These are phyloP conservation scores for Arthrobotrys sinensis DNA, from an alignment of 2,329 filamentous ascomycete genomes.

Conservation along the genomic window DNA sequence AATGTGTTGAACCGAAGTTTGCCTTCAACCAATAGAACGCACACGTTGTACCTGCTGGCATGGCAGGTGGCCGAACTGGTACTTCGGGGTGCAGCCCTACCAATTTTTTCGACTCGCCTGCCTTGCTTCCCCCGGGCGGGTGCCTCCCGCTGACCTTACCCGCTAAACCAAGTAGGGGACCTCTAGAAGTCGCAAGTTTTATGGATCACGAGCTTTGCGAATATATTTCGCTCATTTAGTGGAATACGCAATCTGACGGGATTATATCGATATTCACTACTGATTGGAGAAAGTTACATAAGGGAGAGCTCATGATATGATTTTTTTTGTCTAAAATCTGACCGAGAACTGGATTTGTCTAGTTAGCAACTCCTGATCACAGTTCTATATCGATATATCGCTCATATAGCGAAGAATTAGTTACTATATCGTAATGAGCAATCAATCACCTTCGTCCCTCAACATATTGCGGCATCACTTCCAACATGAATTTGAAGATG, in stretches of 20 bases:
- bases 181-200: too few relatives aligned
- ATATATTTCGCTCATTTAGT: too few relatives aligned
- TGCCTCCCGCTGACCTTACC: too few relatives aligned
- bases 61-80: conserved; percentile 52
- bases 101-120: not conserved
- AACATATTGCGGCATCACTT: not conserved
- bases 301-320: not conserved
- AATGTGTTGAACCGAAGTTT: conserved; percentile 37
- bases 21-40: conserved; percentile 35
- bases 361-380: not conserved
- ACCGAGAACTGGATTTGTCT: too few relatives aligned
- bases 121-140: not conserved
- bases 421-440: conserved; percentile 25
- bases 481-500: not conserved
- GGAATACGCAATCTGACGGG: too few relatives aligned
- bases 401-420: not conserved
- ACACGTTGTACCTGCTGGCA: conserved; percentile 36
- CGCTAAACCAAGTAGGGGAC: too few relatives aligned
- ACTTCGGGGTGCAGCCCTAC: conserved; percentile 47
- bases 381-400: not conserved
- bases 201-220: too few relatives aligned
- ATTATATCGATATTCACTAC: too few relatives aligned
- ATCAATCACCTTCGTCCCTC: not conserved
- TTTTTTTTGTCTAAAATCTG: not conserved
- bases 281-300: too few relatives aligned